Evolutionary conservation across 2,329 filamentous ascomycete genomes (phyloP), one percentile per base, ranked within the genome.

Genomic region (Myriosclerotinia curreyana): DNA sequence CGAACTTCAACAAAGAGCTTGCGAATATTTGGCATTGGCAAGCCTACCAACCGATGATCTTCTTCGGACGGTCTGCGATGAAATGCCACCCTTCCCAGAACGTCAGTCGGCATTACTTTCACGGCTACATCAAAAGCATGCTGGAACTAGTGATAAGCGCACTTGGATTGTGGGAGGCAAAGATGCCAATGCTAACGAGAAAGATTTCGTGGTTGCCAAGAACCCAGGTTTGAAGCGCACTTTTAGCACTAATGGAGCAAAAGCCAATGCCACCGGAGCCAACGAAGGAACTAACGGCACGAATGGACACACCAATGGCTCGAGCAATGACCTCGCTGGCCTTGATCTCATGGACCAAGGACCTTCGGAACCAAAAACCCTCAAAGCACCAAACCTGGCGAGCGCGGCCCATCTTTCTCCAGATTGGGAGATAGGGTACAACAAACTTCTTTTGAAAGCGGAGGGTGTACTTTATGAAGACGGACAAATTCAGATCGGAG

Each of bases 101-200:
- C 83, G 96, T 66, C 88, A 96, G 65, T 98, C 95, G 6, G 94
- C 95, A 1, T 81, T 99, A 36, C 81, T 99, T 14, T 97, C 94
- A 48, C 85, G 95, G 65, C 82, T 99, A 58, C 94, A 99, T 77
- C 92, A 96, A 77, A 98, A 96, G 79, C 92, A 96, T 72, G 90
- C 90, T 55, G 91, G 90, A 66, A 95, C 92, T 17, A 96, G 91
- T 74, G 95, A 99, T 76, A 96, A 96, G 79, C 86, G 94, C 67
- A 98, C 95, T 1, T 99, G 95, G 95, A 88, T 97, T 34, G 91
- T 98, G n/a, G 94, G 94, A 67, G 94, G 92, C 66, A 97, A 96
- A 78, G 92, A 96, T 74, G 94, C 93, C 64, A 97, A 97, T 74
- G 81, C 86, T 1, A 92, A 96, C 73, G 81, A 86, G 52, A 84